Base-by-base conservation (phyloP, 2,329 filamentous ascomycete species). In the Alternaria rosae region DNA sequence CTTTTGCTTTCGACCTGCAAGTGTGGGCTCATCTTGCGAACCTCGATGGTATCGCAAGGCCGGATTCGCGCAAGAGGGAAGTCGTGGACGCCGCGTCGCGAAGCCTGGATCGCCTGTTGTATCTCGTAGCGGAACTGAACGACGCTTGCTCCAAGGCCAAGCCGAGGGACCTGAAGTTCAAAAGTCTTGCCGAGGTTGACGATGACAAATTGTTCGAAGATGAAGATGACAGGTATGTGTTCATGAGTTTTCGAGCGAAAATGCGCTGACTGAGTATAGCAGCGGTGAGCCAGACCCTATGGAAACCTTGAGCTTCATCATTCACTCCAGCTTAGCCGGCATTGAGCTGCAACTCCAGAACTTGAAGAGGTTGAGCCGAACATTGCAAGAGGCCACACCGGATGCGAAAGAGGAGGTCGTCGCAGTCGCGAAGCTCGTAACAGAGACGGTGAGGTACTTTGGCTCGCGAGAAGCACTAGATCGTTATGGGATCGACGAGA, bases 321-420 rank as follows among this genome's bases (percentile, higher is more conserved):
- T 76, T 38, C 54, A 69, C 26, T 60, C 59, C 3, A 58, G 64
- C 30, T 65, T 76, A n/a, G 58, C 71, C 8, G 70, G 71, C 42
- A 71, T 74, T 43, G 59, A 64, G 13, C 28, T 69, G 20, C 71
- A 74, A 45, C 69, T 72, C 17, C 64, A 68, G 17, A 68, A 56
- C 2, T 54, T 76, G 12, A 74, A 73, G 55, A 57, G 63, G 9
- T 25, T 76, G 10, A 66, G 72, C 10, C 69, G 69, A 8, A 64
- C 67, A 2, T 48, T 75, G 17, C 73, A 75, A 45, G 73, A 76
- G 21, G 70, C 67, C 3, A 70, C 70, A 4, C 67, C 65, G 13
- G 64, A 66, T 26, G 67, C 67, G 3, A 64, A 55, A 25, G 61
- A 65, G 1, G 71, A 76, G 44, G 60, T 74, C 7, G 32, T 59